Base-by-base conservation (phyloP, 805 yeast species). In the Yarrowia keelungensis region DNA sequence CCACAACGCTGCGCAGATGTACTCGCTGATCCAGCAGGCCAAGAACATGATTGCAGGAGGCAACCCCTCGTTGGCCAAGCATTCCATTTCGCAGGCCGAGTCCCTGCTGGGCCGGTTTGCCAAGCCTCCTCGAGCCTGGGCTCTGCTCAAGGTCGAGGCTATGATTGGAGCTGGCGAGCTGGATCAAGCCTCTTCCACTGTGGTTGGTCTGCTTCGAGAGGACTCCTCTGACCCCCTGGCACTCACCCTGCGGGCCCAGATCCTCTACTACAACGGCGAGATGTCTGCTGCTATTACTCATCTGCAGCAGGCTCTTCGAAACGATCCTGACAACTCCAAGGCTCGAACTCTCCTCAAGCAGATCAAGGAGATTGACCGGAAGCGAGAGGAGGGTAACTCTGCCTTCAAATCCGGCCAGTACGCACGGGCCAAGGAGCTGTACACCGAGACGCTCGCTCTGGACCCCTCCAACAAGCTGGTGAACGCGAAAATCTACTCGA, bases 401-500 rank as follows among this genome's bases (percentile, higher is more conserved):
- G 85, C 83, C 58, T 83, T 94, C 73, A 91, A 91, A 77, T 81
- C 82, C 22, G 89, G 91, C 47, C 81, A 87, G 71, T 88, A 81
- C 72, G 82, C 81, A 5, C 81, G 82, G 42, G 97, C 98, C 8
- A 80, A 88, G n/a, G 87, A 84, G 11, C 76, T 82, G 3, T 94
- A 95, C 77, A 84, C 94, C 1, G 76, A 83, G 70, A 98, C 97
- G 9, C 89, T 94, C 43, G 88, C 83, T 38, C 72, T 89, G 14
- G 89, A 89, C 72, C 80, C 84, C 2, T 72, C 78, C 12, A 87
- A 88, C 65, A 86, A 90, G 1, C 83, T 88, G 41, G 73, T 73
- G 15, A 77, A 75, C 68, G 69, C 79, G 59, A 76, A 74, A 69
- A 87, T 89, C 71, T 91, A 82, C 75, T 88, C 97, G 10, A 94